phyloP scores from a whole-genome alignment of 164 flowering plant species.

The Saururus chinensis region DNA sequence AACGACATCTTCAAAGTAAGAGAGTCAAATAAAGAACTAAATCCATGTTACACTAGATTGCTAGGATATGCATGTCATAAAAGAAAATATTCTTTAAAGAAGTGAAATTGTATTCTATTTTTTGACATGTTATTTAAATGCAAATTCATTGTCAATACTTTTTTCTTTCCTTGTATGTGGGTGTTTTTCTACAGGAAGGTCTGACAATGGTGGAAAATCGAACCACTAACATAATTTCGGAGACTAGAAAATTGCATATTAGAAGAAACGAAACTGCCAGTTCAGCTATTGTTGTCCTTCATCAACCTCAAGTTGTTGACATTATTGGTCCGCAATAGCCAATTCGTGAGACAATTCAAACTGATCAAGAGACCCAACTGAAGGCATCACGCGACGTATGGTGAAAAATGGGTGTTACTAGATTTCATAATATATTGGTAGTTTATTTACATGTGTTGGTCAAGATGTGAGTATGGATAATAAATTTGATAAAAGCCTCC shows the following conservation, averaged over 20 bases:
- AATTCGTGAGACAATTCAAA: conserved; percentile 19
- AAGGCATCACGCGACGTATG: conserved; percentile 99
- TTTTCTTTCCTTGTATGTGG: not conserved
- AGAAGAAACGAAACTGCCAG: conserved; percentile 38
- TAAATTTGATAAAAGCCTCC: not conserved
- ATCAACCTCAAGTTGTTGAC: conserved; percentile 21
- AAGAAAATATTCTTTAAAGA: no score
- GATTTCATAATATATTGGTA: not conserved
- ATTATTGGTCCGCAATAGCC: conserved; percentile 22
- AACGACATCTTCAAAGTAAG: no score
- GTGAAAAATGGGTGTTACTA: conserved; percentile 50
- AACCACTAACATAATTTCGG: conserved; percentile 78
- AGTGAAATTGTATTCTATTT: no score
- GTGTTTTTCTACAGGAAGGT: conserved; percentile 51
- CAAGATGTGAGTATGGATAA: not conserved
- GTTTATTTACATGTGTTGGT: not conserved
- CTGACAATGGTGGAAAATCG: conserved; percentile 58
- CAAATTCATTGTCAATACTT: no score
- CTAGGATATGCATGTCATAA: no score
- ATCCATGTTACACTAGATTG: no score
- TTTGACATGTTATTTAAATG: no score
- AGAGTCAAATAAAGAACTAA: no score
- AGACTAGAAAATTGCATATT: conserved; percentile 67
- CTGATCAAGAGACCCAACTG: conserved; percentile 73
- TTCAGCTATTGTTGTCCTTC: conserved; percentile 20